Conservation (phyloP, 306 rosid genomes). For the Fragaria ananassa region DNA sequence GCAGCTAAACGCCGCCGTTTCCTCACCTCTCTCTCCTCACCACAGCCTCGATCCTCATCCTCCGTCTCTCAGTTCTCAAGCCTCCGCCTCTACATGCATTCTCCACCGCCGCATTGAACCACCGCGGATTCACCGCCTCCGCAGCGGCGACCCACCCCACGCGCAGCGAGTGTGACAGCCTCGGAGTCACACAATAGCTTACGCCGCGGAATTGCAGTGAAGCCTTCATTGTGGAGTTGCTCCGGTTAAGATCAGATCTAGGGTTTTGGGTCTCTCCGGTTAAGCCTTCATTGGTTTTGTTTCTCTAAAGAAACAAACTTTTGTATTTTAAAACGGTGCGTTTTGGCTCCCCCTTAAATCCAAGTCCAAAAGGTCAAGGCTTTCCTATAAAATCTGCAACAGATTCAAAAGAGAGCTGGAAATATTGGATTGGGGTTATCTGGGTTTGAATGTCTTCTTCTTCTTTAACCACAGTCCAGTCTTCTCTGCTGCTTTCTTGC, state of each 20-base stretch:
- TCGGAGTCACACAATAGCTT: background rate
- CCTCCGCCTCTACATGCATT: background rate
- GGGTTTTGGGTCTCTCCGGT: background rate
- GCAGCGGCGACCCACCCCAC: background rate
- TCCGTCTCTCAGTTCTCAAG: background rate
- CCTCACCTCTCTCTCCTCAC: background rate
- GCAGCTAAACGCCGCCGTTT: constrained; percentile 2
- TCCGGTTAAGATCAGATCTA: background rate
- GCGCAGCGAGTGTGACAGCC: background rate
- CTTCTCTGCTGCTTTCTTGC: constrained; percentile 20
- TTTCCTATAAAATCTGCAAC: background rate
- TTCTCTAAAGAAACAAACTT: background rate
- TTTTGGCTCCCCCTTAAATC: background rate
- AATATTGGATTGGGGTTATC: background rate
- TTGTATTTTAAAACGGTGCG: background rate
- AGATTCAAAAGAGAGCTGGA: background rate
- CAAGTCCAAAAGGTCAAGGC: background rate
- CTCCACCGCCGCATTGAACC: background rate
- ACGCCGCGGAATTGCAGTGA: constrained; percentile 17
- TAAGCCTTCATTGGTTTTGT: too few relatives aligned
- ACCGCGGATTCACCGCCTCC: background rate
- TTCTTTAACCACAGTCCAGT: constrained; percentile 25
- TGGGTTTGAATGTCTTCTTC: background rate
- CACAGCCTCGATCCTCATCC: constrained; percentile 10
- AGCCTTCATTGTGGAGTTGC: constrained; percentile 22